phyloP scores from a whole-genome alignment of 2,329 filamentous ascomycete genomes.

The Epichloe gansuensis region DNA sequence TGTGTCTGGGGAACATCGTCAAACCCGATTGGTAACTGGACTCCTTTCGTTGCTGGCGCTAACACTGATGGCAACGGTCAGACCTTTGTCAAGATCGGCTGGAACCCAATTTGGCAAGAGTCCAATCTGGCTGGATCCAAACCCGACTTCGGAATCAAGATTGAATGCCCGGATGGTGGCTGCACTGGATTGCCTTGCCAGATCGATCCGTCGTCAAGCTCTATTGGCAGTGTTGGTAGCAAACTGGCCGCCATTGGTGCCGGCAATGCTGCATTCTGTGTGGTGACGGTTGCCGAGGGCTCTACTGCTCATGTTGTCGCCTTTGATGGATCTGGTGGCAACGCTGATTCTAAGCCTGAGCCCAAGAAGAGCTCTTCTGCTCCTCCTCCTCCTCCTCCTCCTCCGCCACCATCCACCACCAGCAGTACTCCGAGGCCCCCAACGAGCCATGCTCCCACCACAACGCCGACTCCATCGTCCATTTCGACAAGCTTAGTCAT shows the following conservation, averaged over 20 bases:
- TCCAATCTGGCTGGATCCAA: constrained; percentile 40
- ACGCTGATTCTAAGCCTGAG: constrained; percentile 13
- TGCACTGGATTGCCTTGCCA: constrained; percentile 67
- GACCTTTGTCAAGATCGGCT: constrained; percentile 65
- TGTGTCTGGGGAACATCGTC: constrained; percentile 59
- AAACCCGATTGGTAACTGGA: constrained; percentile 62
- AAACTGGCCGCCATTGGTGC: constrained; percentile 44
- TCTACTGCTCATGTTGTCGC: constrained; percentile 56
- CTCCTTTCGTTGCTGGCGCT: constrained; percentile 62
- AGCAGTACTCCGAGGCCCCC: neutral
- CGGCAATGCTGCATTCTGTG: constrained; percentile 59
- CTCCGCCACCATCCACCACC: neutral
- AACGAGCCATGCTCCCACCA: constrained; percentile 4
- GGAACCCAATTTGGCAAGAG: constrained; percentile 62
- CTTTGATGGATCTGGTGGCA: constrained; percentile 33
- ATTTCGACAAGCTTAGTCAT: constrained; percentile 1
- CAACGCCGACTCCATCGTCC: constrained; percentile 3
- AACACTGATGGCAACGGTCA: constrained; percentile 53
- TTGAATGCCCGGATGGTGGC: constrained; percentile 52
- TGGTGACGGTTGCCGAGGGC: constrained; percentile 61
- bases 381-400: constrained; percentile 5
- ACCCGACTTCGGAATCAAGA: constrained; percentile 56
- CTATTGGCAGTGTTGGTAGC: constrained; percentile 46
- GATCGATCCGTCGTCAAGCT: constrained; percentile 48
- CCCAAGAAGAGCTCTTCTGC: neutral